phyloP scores from a whole-genome alignment of 2,329 filamentous ascomycete species.

The Botrytis tulipae region DNA sequence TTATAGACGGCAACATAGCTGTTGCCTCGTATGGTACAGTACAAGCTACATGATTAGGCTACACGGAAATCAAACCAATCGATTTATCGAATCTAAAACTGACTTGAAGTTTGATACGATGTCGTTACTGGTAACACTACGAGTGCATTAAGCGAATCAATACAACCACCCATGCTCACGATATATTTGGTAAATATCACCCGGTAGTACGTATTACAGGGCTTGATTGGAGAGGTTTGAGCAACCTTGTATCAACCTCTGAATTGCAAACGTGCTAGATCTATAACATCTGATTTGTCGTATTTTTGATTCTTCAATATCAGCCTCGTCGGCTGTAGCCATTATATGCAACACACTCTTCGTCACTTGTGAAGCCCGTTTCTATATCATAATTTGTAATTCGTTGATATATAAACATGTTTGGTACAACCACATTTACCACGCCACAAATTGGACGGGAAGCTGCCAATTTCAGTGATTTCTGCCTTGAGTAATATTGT shows the following conservation, averaged over 20 bases:
- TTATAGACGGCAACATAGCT: neutral
- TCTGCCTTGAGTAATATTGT: neutral
- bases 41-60: neutral
- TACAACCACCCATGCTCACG: neutral
- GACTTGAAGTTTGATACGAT: neutral
- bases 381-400: neutral
- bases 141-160: conserved; percentile 13
- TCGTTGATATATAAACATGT: conserved; percentile 12
- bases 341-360: neutral
- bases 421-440: neutral
- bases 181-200: neutral
- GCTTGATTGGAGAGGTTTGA: neutral
- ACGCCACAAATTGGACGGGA: neutral
- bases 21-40: neutral
- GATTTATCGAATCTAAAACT: neutral
- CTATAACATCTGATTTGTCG: neutral
- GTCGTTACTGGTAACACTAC: neutral
- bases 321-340: neutral
- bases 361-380: neutral
- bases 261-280: conserved; percentile 7
- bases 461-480: conserved; percentile 2
- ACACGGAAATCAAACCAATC: neutral
- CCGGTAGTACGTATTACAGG: neutral
- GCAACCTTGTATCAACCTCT: conserved; percentile 1
- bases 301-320: conserved; percentile 1